phyloP scores from a whole-genome alignment of 371 early-diverging fungal species.

The Rhizopus microsporus region DNA sequence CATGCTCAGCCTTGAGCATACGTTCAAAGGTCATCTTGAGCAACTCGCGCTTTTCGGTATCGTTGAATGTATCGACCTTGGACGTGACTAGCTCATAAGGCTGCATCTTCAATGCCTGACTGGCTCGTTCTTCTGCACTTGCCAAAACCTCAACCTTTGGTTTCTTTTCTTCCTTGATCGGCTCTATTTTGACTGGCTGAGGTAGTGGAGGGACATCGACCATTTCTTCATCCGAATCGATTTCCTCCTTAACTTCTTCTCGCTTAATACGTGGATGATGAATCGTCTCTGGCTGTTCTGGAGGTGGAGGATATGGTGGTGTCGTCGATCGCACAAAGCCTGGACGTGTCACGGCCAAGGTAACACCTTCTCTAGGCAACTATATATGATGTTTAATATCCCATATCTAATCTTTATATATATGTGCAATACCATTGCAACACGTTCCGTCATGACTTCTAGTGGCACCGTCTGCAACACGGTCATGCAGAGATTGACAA shows the following conservation, averaged over 20 bases:
- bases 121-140: slow-evolving; percentile 49
- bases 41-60: slow-evolving; percentile 23
- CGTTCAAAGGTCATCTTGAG: slow-evolving; percentile 44
- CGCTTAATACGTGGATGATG: slow-evolving; percentile 10
- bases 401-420: slow-evolving; percentile 3
- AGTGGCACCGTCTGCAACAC: slow-evolving; percentile 39
- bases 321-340: slow-evolving; percentile 25
- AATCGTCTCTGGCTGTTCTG: slow-evolving; percentile 21
- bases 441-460: slow-evolving; percentile 33
- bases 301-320: slow-evolving; percentile 26
- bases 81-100: slow-evolving; percentile 39
- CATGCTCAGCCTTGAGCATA: slow-evolving; percentile 34
- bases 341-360: slow-evolving; percentile 19
- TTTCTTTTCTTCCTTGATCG: slow-evolving; percentile 9
- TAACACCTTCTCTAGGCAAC: slow-evolving; percentile 24
- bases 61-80: not conserved
- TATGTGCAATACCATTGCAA: slow-evolving; percentile 9
- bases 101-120: slow-evolving; percentile 44
- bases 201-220: slow-evolving; percentile 1
- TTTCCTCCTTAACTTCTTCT: slow-evolving; percentile 6
- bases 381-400: not conserved
- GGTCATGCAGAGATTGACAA: slow-evolving; percentile 42
- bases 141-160: slow-evolving; percentile 28
- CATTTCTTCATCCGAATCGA: slow-evolving; percentile 22
- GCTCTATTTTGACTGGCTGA: slow-evolving; percentile 5